Evolutionary conservation across 768 basidiomycete genomes (phyloP), one percentile per base, ranked within the genome.

Genomic region (Lepiota brunneoincarnata): DNA sequence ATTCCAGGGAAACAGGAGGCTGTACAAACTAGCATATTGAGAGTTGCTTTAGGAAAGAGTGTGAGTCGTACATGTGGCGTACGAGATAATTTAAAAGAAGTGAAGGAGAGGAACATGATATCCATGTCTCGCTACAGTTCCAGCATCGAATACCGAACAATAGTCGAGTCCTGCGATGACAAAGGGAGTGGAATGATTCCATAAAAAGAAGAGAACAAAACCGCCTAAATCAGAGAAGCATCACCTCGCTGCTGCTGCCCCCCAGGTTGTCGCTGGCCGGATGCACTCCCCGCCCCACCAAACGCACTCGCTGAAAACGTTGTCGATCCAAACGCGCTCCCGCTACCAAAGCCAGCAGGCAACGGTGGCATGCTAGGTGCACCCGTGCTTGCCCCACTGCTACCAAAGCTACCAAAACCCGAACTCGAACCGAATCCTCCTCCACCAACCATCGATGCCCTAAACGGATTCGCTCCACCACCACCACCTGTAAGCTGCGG

Each of bases 401-500:
- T 7, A 14, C 54, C 47, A 18, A 49, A 47, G 4, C 43, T 37
- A 34, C 56, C 37, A 21, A 47, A 17, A 9, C 31, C 7, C 60
- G 17, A 59, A 58, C 24, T 60, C 35, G 39, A 35, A 9, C 58
- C 59, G 26, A 58, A 46, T 15, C 48, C 51, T 1, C 64, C 45
- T 11, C 36, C 51, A 45, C 63, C 66, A 38, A 71, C 71, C 81
- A 83, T 83, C 2, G 84, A 84, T 10, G 80, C 78, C 48, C 84
- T 77, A 68, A 86, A 86, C n/a, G 84, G 84, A 55, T 86, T 86
- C 3, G 80, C 80, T 35, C 70, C 69, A 14, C 78, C 76, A 14
- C 78, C 76, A 39, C 82, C 85, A 4, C 85, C 85, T 18, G 84
- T 87, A 58, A 78, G 75, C 61, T 87, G 85, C 12, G 84, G 81